Evolutionary conservation across 164 flowering plant species (phyloP).

Genomic region (Akebia trifoliata): DNA sequence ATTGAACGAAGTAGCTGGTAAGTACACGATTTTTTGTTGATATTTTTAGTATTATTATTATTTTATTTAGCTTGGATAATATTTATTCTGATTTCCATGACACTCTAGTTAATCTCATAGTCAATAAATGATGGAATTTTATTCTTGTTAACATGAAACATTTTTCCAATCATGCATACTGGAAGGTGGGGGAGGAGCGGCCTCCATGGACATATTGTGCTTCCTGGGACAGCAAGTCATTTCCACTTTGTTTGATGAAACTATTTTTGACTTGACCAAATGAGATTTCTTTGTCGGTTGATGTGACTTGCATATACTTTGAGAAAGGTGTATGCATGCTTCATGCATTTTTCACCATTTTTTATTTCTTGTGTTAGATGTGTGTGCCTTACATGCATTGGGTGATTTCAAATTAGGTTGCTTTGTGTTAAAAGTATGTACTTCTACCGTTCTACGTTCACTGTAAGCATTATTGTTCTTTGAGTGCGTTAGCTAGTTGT

Average conservation of each 20-base stretch:
- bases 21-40: slow-evolving; percentile 12
- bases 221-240: no score
- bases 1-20: slow-evolving; percentile 83
- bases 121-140: background rate
- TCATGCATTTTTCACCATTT: no score
- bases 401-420: background rate
- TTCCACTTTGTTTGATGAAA: no score
- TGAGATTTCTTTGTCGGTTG: no score
- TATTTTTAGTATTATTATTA: background rate
- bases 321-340: no score
- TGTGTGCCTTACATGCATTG: background rate
- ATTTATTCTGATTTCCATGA: no score
- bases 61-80: background rate
- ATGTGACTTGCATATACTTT: no score
- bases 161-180: background rate
- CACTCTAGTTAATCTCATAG: no score
- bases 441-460: no score
- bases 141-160: background rate
- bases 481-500: background rate
- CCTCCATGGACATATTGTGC: no score
- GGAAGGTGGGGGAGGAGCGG: no score
- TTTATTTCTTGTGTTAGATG: background rate
- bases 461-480: background rate
- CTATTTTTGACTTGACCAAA: no score
- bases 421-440: background rate